phyloP scores from a whole-genome alignment of 768 basidiomycete genomes.

The Strobilomyces confusus region DNA sequence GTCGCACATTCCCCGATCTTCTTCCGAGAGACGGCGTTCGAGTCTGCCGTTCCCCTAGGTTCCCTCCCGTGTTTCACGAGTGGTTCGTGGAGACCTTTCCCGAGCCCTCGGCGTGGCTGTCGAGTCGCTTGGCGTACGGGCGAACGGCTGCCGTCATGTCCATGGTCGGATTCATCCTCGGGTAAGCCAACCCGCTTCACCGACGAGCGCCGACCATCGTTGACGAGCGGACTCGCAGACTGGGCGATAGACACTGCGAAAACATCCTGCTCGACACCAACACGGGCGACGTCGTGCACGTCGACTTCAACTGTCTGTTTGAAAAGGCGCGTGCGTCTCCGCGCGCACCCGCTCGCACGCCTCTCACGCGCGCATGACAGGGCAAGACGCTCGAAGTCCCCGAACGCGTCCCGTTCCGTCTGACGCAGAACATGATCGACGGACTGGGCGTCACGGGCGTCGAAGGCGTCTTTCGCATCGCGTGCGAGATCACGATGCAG shows the following conservation, averaged over 20 bases:
- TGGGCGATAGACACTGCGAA: constrained; percentile 97
- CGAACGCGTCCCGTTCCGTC: constrained; percentile 89
- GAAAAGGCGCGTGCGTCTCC: constrained; percentile 61
- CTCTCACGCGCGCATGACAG: constrained; percentile 22
- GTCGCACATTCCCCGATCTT: constrained; percentile 18
- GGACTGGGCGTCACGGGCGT: constrained; percentile 91
- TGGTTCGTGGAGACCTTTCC: constrained; percentile 98
- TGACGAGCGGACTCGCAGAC: constrained; percentile 38
- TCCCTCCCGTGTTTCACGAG: constrained; percentile 86
- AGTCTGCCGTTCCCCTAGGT: constrained; percentile 37
- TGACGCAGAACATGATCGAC: constrained; percentile 91
- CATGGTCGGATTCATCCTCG: constrained; percentile 96
- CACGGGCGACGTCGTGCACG: constrained; percentile 90
- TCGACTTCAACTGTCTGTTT: constrained; percentile 97
- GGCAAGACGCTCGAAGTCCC: constrained; percentile 85
- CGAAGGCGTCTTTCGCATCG: constrained; percentile 90
- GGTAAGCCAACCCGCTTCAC: constrained; percentile 41
- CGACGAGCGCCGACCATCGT: background rate
- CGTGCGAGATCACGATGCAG: constrained; percentile 87
- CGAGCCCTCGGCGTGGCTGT: constrained; percentile 92
- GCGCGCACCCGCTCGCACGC: background rate
- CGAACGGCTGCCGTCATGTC: constrained; percentile 96
- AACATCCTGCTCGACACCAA: constrained; percentile 90
- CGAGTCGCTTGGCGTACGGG: constrained; percentile 79
- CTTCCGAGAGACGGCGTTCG: background rate